Evolutionary conservation across 1,284 basidiomycete genomes (phyloP).

Genomic region (Ceratobasidium sp.): DNA sequence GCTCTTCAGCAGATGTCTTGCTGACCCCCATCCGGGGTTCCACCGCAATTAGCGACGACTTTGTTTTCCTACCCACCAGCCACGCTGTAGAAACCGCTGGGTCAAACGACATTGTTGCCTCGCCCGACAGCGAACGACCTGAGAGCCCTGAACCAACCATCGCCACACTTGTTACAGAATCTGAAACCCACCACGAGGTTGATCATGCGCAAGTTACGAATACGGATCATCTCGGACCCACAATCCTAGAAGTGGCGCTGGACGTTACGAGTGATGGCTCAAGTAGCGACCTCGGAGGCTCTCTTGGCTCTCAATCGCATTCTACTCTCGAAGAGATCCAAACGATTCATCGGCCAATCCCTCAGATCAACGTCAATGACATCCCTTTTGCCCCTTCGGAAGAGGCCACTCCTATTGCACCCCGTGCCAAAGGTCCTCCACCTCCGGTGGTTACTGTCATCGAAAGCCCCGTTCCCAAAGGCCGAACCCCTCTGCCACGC

Average conservation of each 20-base stretch:
- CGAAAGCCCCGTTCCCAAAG: not conserved
- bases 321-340: not conserved
- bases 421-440: not conserved
- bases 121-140: slow-evolving; percentile 10
- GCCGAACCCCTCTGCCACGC: not conserved
- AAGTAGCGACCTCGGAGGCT: not conserved
- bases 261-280: not conserved
- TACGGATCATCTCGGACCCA: not conserved
- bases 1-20: slow-evolving; percentile 29
- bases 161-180: slow-evolving; percentile 19
- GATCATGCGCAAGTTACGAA: not conserved
- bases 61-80: slow-evolving; percentile 34
- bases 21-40: slow-evolving; percentile 39
- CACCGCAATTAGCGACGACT: slow-evolving; percentile 37
- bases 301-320: not conserved
- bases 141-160: slow-evolving; percentile 39
- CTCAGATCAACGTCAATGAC: not conserved
- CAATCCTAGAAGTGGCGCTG: not conserved
- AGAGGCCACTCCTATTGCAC: not conserved
- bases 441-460: slow-evolving; percentile 1
- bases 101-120: not conserved
- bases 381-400: not conserved
- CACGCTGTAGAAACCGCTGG: slow-evolving; percentile 2
- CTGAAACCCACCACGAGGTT: slow-evolving; percentile 3
- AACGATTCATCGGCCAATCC: not conserved